Evolutionary conservation across 148 eudicot genomes (phyloP).

Genomic region (Nyssa sinensis): DNA sequence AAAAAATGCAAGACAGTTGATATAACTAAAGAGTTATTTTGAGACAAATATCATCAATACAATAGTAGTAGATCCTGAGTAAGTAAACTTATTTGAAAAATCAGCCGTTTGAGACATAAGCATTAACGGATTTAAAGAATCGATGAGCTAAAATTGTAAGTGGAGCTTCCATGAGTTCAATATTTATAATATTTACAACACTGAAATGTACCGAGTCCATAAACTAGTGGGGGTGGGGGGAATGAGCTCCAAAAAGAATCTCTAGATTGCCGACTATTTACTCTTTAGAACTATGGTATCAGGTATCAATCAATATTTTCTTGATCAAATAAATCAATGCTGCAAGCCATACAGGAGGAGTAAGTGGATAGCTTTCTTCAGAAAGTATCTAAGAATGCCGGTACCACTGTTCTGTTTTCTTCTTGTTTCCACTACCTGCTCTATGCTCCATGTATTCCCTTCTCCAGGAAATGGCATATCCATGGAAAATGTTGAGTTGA

Average conservation of each 20-base stretch:
- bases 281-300: constrained; percentile 24
- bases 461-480: background rate
- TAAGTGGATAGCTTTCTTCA: background rate
- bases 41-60: background rate
- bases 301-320: constrained; percentile 15
- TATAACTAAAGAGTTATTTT: too few species aligned
- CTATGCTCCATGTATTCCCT: background rate
- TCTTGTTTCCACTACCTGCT: background rate
- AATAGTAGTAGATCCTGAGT: background rate
- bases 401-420: background rate
- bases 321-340: constrained; percentile 12
- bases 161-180: background rate
- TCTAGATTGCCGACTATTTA: constrained; percentile 19
- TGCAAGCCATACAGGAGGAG: constrained; percentile 8
- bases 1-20: too few species aligned
- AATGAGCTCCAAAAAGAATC: constrained; percentile 12
- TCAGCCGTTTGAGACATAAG: background rate
- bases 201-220: background rate
- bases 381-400: constrained; percentile 1
- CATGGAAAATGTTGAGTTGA: background rate
- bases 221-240: background rate
- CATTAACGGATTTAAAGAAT: background rate
- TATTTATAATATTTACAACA: constrained; percentile 12
- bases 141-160: constrained; percentile 6
- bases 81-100: background rate